Percentiles rank a stretch among this genome's conserved stretches.
Conservation (phyloP, 768 basidiomycete genomes). For the Leccinum fibrillosum region DNA sequence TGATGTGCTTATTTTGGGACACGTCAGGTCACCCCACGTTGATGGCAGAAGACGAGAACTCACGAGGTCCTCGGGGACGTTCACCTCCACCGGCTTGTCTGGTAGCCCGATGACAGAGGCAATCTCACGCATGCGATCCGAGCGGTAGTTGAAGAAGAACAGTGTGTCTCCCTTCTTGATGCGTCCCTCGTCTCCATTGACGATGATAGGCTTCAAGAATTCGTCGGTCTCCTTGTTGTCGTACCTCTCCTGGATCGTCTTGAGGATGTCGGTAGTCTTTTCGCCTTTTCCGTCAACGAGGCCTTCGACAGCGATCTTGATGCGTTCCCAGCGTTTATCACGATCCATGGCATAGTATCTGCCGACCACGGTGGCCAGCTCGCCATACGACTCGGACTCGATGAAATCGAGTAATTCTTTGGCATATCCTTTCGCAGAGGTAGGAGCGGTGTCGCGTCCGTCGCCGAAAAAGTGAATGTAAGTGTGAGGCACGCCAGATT, state of each 20-base stretch:
- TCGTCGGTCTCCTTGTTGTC: conserved; percentile 88
- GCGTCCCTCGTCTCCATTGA: conserved; percentile 72
- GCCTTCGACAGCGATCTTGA: conserved; percentile 87
- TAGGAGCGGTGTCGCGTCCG: conserved; percentile 90
- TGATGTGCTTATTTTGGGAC: conserved; percentile 55
- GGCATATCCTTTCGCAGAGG: conserved; percentile 74
- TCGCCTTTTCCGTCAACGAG: conserved; percentile 71
- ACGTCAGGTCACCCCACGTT: not conserved
- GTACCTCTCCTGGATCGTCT: conserved; percentile 71
- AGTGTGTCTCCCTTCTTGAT: conserved; percentile 87
- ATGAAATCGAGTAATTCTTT: conserved; percentile 76
- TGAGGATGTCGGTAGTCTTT: conserved; percentile 53
- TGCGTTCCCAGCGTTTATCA: conserved; percentile 93
- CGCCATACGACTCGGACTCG: conserved; percentile 71
- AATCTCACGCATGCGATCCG: conserved; percentile 94
- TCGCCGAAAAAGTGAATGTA: conserved; percentile 95
- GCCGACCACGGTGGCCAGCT: conserved; percentile 82
- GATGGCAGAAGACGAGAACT: conserved; percentile 20
- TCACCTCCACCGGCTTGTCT: conserved; percentile 81
- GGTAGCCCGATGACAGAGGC: conserved; percentile 74
- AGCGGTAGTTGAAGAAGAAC: conserved; percentile 97
- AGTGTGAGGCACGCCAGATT: conserved; percentile 76
- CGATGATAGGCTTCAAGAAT: conserved; percentile 93
- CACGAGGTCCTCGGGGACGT: conserved; percentile 78
- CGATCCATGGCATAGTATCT: conserved; percentile 98